These are phyloP conservation scores for Monilinia vaccinii-corymbosi DNA, from an alignment of 2,329 filamentous ascomycete species.

Conservation along the genomic window DNA sequence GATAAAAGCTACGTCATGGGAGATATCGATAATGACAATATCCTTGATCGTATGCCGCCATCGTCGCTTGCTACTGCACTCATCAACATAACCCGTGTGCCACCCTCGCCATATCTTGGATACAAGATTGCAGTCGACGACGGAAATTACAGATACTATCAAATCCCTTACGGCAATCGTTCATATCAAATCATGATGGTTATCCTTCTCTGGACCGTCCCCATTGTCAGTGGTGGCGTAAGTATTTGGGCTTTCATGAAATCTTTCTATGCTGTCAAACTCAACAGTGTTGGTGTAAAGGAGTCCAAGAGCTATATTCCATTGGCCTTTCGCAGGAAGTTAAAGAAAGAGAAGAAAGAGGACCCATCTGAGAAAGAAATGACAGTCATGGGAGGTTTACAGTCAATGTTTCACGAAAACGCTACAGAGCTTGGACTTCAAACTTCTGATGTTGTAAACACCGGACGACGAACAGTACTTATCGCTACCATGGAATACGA, in stretches of 20 bases:
- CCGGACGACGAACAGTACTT: constrained; percentile 42
- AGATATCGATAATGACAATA: constrained; percentile 50
- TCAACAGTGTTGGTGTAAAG: constrained; percentile 48
- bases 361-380: constrained; percentile 15
- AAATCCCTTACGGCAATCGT: constrained; percentile 45
- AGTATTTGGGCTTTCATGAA: constrained; percentile 49
- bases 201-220: constrained; percentile 44
- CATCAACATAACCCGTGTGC: constrained; percentile 49
- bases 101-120: constrained; percentile 44
- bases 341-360: constrained; percentile 24
- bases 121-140: constrained; percentile 49
- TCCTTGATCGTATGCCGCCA: constrained; percentile 54
- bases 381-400: constrained; percentile 7
- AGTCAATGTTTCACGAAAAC: constrained; percentile 5
- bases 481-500: constrained; percentile 67
- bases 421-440: constrained; percentile 5
- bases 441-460: neutral
- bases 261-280: constrained; percentile 45
- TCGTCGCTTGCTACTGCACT: constrained; percentile 45
- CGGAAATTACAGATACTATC: constrained; percentile 40
- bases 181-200: constrained; percentile 45
- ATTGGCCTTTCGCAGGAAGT: constrained; percentile 29
- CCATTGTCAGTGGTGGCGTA: constrained; percentile 39
- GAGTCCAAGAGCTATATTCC: constrained; percentile 38
- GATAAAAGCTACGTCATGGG: constrained; percentile 51